These are phyloP conservation scores for Rhizoclosmatium sp. DNA, from an alignment of 192 early-diverging fungal genomes.

Conservation along the genomic window DNA sequence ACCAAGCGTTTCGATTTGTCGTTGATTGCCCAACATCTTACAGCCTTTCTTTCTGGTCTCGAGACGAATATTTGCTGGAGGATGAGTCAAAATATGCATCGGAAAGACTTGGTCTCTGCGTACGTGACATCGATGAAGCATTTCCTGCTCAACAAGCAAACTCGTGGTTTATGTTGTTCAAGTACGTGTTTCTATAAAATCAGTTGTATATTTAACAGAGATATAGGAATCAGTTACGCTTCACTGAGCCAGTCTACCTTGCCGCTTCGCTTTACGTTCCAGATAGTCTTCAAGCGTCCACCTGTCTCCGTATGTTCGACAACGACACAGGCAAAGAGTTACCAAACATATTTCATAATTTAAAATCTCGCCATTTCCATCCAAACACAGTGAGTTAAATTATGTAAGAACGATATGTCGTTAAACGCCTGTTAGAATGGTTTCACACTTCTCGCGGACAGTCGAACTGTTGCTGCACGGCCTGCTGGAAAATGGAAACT, in stretches of 20 bases:
- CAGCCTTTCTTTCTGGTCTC: slow-evolving; percentile 53
- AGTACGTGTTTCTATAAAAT: slow-evolving; percentile 42
- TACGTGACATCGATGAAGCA: slow-evolving; percentile 60
- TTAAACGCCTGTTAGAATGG: slow-evolving; percentile 46
- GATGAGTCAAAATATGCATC: slow-evolving; percentile 60
- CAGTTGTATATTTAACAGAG: neutral
- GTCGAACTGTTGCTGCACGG: slow-evolving; percentile 34
- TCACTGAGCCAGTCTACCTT: slow-evolving; percentile 53
- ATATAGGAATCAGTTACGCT: slow-evolving; percentile 44
- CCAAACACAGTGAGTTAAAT: slow-evolving; percentile 55
- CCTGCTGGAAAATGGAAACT: slow-evolving; percentile 61
- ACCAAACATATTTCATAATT: slow-evolving; percentile 47
- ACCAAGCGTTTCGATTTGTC: slow-evolving; percentile 49
- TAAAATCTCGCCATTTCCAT: slow-evolving; percentile 43
- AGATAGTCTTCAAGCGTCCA: slow-evolving; percentile 45
- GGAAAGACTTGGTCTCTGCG: slow-evolving; percentile 49
- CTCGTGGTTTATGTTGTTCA: slow-evolving; percentile 60
- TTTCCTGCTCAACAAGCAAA: slow-evolving; percentile 52
- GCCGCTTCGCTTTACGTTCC: slow-evolving; percentile 53
- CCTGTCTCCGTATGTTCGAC: slow-evolving; percentile 54
- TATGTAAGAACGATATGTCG: neutral
- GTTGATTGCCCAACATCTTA: slow-evolving; percentile 56
- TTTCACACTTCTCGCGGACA: slow-evolving; percentile 58
- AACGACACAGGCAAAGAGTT: slow-evolving; percentile 58
- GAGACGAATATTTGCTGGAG: slow-evolving; percentile 58